Evolutionary conservation across 805 yeast species (phyloP), one percentile per base, ranked within the genome.

Genomic region (Starmerella khaoyaiensis): DNA sequence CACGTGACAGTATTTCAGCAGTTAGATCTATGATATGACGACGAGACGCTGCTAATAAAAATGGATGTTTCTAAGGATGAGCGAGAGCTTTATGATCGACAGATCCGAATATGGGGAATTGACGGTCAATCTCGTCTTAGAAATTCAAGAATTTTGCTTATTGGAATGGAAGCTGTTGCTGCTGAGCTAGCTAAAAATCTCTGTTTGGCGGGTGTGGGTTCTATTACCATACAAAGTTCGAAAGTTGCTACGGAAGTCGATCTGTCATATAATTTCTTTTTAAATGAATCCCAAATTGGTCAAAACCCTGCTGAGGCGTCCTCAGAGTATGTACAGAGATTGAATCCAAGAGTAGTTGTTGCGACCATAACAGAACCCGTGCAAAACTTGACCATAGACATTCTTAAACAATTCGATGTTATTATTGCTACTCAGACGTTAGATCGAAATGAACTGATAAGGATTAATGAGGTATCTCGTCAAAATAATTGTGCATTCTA

Each of bases 51-150:
- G n/a, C 26, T 11, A 23, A 23, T 23, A 5, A 29, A 11, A 14
- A 39, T 40, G 45, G 47, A 40, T 16, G 39, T 47, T 12, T 40
- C 47, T 14, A 42, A 37, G 31, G 51, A 47, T 33, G 50, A 47
- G 39, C 40, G 46, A 5, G 47, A 39, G 39, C 67, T 87, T 17
- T 87, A 87, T 54, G 98, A 87, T 58, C 71, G 98, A 41, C 98
- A 87, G 59, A 86, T 87, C 45, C 63, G 98, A 45, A 66, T 87
- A 16, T 87, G 98, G 98, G 98, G 98, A 2, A 65, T 90, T 54
- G 93, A 80, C 22, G 93, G 96, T 3, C 98, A 87, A 56, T 67
- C 72, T 28, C 57, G 71, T 30, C 71, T 87, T 63, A 68, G 90
- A 25, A 70, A 75, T 15, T 76, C 95, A 6, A 69, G 69, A 31